A percentile compares a stretch with the other conserved stretches of the same genome.
Conservation (phyloP, 192 early-diverging fungal species). For the Mortierella alpina region DNA sequence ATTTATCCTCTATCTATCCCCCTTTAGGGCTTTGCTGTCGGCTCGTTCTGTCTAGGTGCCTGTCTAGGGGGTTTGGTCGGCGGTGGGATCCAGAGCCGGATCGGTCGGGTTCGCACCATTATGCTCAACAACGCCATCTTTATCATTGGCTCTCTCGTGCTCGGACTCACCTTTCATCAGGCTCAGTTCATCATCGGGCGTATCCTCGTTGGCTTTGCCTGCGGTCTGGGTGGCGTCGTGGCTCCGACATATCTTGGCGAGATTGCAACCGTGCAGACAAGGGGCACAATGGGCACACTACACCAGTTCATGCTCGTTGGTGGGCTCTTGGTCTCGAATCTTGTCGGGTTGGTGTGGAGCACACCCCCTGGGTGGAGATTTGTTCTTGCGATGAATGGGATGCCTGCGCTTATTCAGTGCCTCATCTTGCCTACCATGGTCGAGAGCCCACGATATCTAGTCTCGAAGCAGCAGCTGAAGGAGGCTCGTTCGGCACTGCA, state of each 20-base stretch:
- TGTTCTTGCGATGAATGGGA: slow-evolving; percentile 69
- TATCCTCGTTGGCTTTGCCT: slow-evolving; percentile 75
- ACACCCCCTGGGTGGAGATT: slow-evolving; percentile 78
- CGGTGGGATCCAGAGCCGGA: slow-evolving; percentile 56
- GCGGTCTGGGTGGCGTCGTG: slow-evolving; percentile 69
- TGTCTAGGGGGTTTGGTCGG: slow-evolving; percentile 63
- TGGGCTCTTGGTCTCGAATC: slow-evolving; percentile 77
- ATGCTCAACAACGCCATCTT: slow-evolving; percentile 71
- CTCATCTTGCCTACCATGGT: slow-evolving; percentile 69
- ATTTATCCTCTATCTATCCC: neutral
- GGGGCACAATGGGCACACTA: slow-evolving; percentile 77
- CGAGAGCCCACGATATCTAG: slow-evolving; percentile 80
- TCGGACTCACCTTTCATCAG: slow-evolving; percentile 68
- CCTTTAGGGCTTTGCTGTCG: slow-evolving; percentile 56
- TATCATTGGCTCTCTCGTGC: slow-evolving; percentile 69
- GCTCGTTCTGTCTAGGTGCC: slow-evolving; percentile 62
- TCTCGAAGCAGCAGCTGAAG: slow-evolving; percentile 67
- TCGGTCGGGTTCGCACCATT: slow-evolving; percentile 65
- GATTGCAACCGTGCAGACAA: slow-evolving; percentile 72
- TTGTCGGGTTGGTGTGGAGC: slow-evolving; percentile 68
- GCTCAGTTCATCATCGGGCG: slow-evolving; percentile 77
- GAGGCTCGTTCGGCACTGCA: slow-evolving; percentile 63
- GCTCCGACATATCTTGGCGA: slow-evolving; percentile 80
- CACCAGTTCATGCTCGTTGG: slow-evolving; percentile 81
- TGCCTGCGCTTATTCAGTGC: slow-evolving; percentile 69